Conservation (phyloP, 2,329 filamentous ascomycete genomes). For the Xenoacremonium recifei region DNA sequence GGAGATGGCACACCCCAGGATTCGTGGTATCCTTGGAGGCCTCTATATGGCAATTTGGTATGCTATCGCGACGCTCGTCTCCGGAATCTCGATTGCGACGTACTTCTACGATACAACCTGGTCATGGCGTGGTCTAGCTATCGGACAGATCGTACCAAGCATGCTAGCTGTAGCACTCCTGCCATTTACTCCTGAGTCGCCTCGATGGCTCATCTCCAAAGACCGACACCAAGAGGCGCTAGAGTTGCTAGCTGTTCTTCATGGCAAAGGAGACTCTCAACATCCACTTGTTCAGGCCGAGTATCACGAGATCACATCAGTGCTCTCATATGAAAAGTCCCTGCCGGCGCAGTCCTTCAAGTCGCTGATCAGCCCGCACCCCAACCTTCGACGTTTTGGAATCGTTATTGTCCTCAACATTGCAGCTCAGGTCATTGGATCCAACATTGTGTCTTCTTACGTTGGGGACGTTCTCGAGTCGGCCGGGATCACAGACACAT, state of each 20-base stretch:
- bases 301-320: slow-evolving; percentile 1
- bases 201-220: slow-evolving; percentile 4
- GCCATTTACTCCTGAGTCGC: slow-evolving; percentile 3
- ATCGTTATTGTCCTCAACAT: slow-evolving; percentile 3
- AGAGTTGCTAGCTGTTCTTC: background rate
- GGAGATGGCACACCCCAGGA: slow-evolving; percentile 5
- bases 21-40: slow-evolving; percentile 4
- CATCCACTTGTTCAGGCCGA: slow-evolving; percentile 1
- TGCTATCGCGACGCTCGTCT: slow-evolving; percentile 2
- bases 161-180: slow-evolving; percentile 1
- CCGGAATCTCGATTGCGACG: slow-evolving; percentile 4
- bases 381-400: slow-evolving; percentile 2
- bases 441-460: no score
- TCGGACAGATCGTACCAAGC: slow-evolving; percentile 5
- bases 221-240: slow-evolving; percentile 4
- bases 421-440: slow-evolving; percentile 1
- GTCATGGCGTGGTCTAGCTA: slow-evolving; percentile 5
- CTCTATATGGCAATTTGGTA: slow-evolving; percentile 8
- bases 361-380: slow-evolving; percentile 1
- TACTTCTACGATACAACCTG: slow-evolving; percentile 5
- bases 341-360: slow-evolving; percentile 1
- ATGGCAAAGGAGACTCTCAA: slow-evolving; percentile 1
- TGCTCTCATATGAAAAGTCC: background rate
- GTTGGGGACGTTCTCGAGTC: no score
- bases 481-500: no score